phyloP scores from a whole-genome alignment of 2,329 filamentous ascomycete species.

The Biscogniauxia mediterranea region DNA sequence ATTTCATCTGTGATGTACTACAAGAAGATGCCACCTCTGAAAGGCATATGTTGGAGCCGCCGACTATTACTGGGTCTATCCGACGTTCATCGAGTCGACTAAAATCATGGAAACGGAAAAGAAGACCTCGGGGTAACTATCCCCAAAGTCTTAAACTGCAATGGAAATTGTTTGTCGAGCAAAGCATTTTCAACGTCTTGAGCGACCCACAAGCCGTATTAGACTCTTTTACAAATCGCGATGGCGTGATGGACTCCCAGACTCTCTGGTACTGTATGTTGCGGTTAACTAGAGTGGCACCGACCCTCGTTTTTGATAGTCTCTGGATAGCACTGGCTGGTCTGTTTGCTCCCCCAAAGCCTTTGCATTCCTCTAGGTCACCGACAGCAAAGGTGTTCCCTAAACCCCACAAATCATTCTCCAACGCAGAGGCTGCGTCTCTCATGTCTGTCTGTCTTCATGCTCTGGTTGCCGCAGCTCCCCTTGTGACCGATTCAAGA shows the following conservation, averaged over 20 bases:
- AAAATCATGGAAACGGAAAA: constrained; percentile 36
- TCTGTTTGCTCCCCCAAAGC: constrained; percentile 55
- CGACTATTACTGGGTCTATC: constrained; percentile 32
- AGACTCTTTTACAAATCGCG: constrained; percentile 54
- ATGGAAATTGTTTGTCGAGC: constrained; percentile 62
- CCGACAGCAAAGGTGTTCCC: constrained; percentile 38
- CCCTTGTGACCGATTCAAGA: constrained; percentile 46
- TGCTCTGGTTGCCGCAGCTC: constrained; percentile 58
- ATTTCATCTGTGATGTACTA: constrained; percentile 60
- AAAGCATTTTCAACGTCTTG: constrained; percentile 63
- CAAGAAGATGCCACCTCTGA: constrained; percentile 56
- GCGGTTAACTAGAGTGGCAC: constrained; percentile 55
- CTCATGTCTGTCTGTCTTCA: constrained; percentile 62
- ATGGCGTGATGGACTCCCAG: constrained; percentile 57
- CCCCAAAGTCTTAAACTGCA: constrained; percentile 39
- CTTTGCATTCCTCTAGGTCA: constrained; percentile 40
- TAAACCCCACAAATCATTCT: constrained; percentile 37
- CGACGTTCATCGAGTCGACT: constrained; percentile 26
- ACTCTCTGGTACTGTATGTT: constrained; percentile 63
- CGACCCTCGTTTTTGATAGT: constrained; percentile 60
- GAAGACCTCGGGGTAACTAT: constrained; percentile 25
- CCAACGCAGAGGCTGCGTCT: constrained; percentile 50
- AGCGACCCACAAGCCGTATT: constrained; percentile 55
- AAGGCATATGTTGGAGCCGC: constrained; percentile 45
- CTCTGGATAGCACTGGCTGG: constrained; percentile 61